A percentile compares a stretch with the other conserved stretches of the same genome.
phyloP scores from a whole-genome alignment of 345 rosid genomes.

The Citrus inodora region DNA sequence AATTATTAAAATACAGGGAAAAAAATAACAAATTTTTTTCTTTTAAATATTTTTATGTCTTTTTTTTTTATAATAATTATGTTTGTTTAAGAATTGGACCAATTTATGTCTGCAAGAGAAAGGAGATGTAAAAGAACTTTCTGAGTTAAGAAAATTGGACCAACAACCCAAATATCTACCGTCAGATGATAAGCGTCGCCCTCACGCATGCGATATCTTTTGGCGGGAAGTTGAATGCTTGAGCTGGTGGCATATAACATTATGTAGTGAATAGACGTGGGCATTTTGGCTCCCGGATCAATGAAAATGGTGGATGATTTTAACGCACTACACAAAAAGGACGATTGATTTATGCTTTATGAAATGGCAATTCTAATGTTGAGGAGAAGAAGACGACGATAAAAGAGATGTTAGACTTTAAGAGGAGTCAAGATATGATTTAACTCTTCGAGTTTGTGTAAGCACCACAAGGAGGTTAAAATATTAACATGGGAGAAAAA shows the following conservation, averaged over 20 bases:
- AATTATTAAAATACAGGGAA: too few species aligned
- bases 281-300: conserved; percentile 24
- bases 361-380: background rate
- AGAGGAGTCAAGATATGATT: conserved; percentile 37
- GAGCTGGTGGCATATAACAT: background rate
- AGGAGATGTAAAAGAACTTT: too few species aligned
- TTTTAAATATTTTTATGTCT: too few species aligned
- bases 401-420: conserved; percentile 25
- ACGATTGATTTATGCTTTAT: background rate
- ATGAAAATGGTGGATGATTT: conserved; percentile 21
- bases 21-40: too few species aligned
- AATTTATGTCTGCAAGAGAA: too few species aligned
- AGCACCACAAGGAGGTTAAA: conserved; percentile 11
- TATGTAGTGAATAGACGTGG: background rate
- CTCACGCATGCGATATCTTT: background rate
- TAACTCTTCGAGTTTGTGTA: conserved; percentile 37
- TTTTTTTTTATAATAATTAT: too few species aligned
- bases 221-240: conserved; percentile 30
- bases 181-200: background rate
- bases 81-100: too few species aligned
- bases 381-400: background rate
- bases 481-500: conserved; percentile 1
- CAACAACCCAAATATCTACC: background rate
- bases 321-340: conserved; percentile 8
- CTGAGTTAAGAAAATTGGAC: too few species aligned